Evolutionary conservation across 306 rosid species (phyloP).

Genomic region (Lathyrus aphaca): DNA sequence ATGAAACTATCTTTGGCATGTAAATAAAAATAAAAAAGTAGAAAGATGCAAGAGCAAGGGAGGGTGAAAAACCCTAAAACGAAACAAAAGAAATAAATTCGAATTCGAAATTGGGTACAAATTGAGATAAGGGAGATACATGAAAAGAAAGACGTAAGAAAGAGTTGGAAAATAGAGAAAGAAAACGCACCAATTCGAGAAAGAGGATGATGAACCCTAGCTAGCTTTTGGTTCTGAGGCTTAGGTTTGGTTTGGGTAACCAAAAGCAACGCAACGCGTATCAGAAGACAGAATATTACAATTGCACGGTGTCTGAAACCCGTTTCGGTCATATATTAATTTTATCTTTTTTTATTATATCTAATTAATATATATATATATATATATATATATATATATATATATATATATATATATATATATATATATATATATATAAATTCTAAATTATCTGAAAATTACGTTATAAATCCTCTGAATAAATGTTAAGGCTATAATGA

Average conservation of each 20-base stretch:
- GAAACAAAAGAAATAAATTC: not conserved
- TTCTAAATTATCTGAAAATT: no score
- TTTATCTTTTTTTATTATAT: no score
- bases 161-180: not conserved
- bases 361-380: no score
- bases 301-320: not conserved
- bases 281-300: not conserved
- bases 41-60: not conserved
- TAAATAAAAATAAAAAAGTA: not conserved
- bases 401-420: no score
- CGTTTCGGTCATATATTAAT: not conserved
- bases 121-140: not conserved
- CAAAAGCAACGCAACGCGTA: not conserved
- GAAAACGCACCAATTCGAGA: conserved; percentile 23
- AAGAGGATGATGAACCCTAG: conserved; percentile 27
- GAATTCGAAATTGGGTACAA: conserved; percentile 6
- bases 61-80: conserved; percentile 32
- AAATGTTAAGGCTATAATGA: no score
- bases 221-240: not conserved
- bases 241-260: conserved; percentile 26
- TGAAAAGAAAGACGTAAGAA: not conserved
- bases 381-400: no score
- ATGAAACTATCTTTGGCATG: conserved; percentile 5
- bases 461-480: no score
- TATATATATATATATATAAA: no score